These are phyloP conservation scores for Kregervanrija fluxuum DNA, from an alignment of 805 yeast species.

Conservation along the genomic window DNA sequence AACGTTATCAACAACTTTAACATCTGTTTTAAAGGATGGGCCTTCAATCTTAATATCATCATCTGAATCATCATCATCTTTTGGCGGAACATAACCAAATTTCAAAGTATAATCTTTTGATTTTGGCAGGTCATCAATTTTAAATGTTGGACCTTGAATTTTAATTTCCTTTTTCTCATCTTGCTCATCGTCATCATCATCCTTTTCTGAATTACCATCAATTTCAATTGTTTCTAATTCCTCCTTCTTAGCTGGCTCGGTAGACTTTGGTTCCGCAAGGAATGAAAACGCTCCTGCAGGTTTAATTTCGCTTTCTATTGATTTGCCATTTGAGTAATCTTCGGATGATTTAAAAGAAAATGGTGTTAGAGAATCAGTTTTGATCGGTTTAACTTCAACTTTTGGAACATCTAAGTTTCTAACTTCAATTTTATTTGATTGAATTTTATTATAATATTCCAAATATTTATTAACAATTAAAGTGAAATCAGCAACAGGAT, in stretches of 20 bases:
- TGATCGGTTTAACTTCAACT: conserved; percentile 15
- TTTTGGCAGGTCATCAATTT: conserved; percentile 38
- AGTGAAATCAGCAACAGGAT: conserved; percentile 49
- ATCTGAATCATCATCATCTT: conserved; percentile 40
- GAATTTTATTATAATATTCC: conserved; percentile 39
- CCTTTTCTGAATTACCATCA: conserved; percentile 13
- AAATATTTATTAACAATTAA: conserved; percentile 53
- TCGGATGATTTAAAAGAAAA: not conserved
- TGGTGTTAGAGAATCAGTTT: conserved; percentile 1
- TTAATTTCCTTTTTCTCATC: conserved; percentile 43
- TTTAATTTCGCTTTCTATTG: not conserved
- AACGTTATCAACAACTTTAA: conserved; percentile 26
- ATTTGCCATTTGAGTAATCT: not conserved
- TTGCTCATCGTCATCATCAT: conserved; percentile 27
- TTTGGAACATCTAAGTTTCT: conserved; percentile 18
- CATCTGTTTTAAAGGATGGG: conserved; percentile 49
- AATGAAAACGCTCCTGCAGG: not conserved
- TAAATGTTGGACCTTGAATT: conserved; percentile 67
- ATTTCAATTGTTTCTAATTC: not conserved
- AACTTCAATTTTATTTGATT: conserved; percentile 19
- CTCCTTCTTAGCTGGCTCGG: not conserved
- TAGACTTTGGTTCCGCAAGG: not conserved
- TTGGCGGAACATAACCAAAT: conserved; percentile 31
- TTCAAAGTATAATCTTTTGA: conserved; percentile 45
- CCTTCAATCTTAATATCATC: conserved; percentile 66